Evolutionary conservation across 2,329 filamentous ascomycete species (phyloP), one percentile per base, ranked within the genome.

Genomic region (Magnaporthales sp.): DNA sequence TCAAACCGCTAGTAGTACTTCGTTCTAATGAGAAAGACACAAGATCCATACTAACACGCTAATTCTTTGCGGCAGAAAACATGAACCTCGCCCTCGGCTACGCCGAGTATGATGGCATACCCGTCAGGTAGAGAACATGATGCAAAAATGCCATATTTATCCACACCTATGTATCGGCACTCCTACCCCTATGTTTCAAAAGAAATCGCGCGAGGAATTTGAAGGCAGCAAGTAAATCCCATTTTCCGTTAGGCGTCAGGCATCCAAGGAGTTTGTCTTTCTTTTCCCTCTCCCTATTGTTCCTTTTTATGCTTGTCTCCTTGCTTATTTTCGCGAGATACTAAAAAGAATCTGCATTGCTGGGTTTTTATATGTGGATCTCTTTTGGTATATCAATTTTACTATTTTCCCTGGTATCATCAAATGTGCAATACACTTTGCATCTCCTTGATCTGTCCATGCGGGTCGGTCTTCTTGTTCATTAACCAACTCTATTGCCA

Each of bases 81-180:
- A 95, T 96, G 91, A 96, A 96, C 78, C 82, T 96, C 67, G 90
- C 91, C n/a, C 84, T 96, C 11, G 92, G 92, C 62, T 96, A 94
- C 75, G 88, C 86, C 62, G 92, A 96, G 80, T 96, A 92, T 74
- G 91, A 96, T 75, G 92, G 92, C 56, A 96, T 96, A 71, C 92
- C 92, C 22, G 74, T 75, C 64, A 79, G 81, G 77, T 81, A 77
- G 73, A 62, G 31, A 62, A 64, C n/a, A n/a, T n/a, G n/a, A n/a
- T n/a, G n/a, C 38, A 51, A 3, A 51, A 51, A 51, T 51, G 15
- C 19, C 38, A 51, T 19, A 51, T 51, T 51, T n/a, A n/a, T 32
- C 27, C 32, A 29, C 31, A n/a, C 32, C 29, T 31, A 24, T 58
- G 29, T 66, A 29, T 10, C 19, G 31, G 30, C 63, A n/a, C 29